Evolutionary conservation across 2,329 filamentous ascomycete genomes (phyloP).

Genomic region (Podosphaera fusca): DNA sequence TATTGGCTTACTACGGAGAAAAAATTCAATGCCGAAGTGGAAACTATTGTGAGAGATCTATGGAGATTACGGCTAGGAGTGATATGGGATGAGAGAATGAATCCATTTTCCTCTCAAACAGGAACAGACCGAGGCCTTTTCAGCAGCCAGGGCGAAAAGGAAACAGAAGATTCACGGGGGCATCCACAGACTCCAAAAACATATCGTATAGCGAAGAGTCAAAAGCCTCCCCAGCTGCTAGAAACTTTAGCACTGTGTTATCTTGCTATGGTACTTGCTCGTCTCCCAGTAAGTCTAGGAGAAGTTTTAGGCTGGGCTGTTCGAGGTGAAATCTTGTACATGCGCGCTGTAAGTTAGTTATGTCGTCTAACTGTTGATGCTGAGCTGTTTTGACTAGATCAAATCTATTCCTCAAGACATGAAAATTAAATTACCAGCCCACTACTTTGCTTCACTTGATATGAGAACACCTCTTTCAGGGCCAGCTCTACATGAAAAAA

Average conservation of each 20-base stretch:
- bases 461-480: conserved; percentile 23
- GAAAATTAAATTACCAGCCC: conserved; percentile 36
- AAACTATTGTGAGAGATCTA: conserved; percentile 58
- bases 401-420: conserved; percentile 38
- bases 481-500: conserved; percentile 38
- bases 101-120: conserved; percentile 15
- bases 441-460: conserved; percentile 36
- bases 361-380: not conserved
- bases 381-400: conserved; percentile 20
- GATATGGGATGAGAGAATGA: conserved; percentile 19
- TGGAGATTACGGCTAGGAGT: conserved; percentile 38
- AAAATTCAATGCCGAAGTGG: conserved; percentile 47
- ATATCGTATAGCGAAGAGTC: not conserved
- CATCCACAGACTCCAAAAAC: conserved; percentile 14
- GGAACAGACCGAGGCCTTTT: conserved; percentile 15
- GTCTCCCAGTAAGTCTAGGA: conserved; percentile 51
- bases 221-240: conserved; percentile 37
- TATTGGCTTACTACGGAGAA: conserved; percentile 46
- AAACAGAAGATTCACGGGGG: conserved; percentile 11
- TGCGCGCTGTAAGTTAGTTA: conserved; percentile 31
- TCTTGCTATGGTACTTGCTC: conserved; percentile 50
- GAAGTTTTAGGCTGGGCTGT: conserved; percentile 49
- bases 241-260: conserved; percentile 66
- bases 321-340: conserved; percentile 46
- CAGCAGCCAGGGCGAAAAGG: conserved; percentile 16